phyloP scores from a whole-genome alignment of 2,329 filamentous ascomycete genomes.

The Ophiostoma triangulosporum region DNA sequence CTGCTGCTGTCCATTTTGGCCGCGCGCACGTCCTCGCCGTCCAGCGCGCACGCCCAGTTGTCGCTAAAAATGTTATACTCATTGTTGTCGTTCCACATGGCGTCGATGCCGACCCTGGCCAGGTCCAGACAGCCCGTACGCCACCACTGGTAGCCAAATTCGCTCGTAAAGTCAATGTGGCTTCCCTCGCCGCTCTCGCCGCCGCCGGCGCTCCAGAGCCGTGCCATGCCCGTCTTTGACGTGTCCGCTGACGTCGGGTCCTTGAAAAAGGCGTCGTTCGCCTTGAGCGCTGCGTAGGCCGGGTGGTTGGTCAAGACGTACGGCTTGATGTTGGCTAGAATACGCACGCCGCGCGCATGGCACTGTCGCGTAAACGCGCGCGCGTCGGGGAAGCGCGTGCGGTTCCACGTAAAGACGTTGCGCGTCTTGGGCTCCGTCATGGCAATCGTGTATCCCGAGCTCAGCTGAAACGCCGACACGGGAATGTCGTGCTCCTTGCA shows the following conservation, averaged over 20 bases:
- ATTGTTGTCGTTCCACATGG: constrained; percentile 71
- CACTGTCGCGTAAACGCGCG: constrained; percentile 48
- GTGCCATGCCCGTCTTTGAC: constrained; percentile 33
- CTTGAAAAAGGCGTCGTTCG: constrained; percentile 47
- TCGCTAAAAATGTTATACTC: constrained; percentile 57
- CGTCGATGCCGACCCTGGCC: constrained; percentile 51
- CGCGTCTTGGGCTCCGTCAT: constrained; percentile 54
- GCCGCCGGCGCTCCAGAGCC: constrained; percentile 60
- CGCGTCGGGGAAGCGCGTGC: constrained; percentile 55
- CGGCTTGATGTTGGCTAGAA: constrained; percentile 61
- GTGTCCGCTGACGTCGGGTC: constrained; percentile 26
- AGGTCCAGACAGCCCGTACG: constrained; percentile 51
- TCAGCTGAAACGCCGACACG: constrained; percentile 60
- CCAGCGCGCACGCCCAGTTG: constrained; percentile 47
- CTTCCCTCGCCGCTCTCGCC: constrained; percentile 56
- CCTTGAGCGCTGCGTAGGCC: constrained; percentile 47
- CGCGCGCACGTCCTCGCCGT: constrained; percentile 24
- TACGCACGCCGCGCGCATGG: constrained; percentile 49
- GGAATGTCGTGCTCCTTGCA: constrained; percentile 53
- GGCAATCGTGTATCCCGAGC: constrained; percentile 56
- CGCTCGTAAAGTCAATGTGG: constrained; percentile 60
- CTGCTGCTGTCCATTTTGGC: constrained; percentile 17
- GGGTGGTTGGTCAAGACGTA: constrained; percentile 56
- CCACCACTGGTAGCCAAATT: constrained; percentile 57
- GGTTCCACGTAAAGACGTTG: constrained; percentile 61